A percentile compares a stretch with the other conserved stretches of the same genome.
Evolutionary conservation across 495 filamentous ascomycete genomes (phyloP).

Genomic region (Penicillium psychrofluorescens): DNA sequence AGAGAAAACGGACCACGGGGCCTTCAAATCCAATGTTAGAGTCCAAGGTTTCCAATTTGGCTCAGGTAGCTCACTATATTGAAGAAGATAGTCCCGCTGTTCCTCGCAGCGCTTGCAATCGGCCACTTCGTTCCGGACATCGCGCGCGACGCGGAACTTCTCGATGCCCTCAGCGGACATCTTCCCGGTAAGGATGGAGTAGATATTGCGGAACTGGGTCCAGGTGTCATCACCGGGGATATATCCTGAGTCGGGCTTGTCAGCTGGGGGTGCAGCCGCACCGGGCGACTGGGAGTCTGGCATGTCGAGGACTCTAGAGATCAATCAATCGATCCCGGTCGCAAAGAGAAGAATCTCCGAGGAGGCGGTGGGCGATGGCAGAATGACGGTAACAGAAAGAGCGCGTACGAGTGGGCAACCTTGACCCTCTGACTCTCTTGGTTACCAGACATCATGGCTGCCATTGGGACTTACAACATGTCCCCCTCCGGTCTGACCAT

Average conservation of each 20-base stretch:
- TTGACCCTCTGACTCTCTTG: too few species aligned
- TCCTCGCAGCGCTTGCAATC: constrained; percentile 75
- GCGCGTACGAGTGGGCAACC: too few species aligned
- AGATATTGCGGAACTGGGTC: constrained; percentile 71
- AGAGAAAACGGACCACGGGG: constrained; percentile 78
- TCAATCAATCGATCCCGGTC: not conserved
- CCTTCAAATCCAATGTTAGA: constrained; percentile 25
- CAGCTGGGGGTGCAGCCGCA: constrained; percentile 11
- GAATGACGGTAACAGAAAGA: constrained; percentile 7
- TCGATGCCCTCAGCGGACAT: constrained; percentile 61
- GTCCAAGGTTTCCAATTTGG: not conserved
- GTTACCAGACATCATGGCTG: too few species aligned
- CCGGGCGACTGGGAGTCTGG: constrained; percentile 23
- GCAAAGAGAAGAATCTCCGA: constrained; percentile 21
- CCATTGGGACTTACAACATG: constrained; percentile 5
- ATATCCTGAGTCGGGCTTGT: constrained; percentile 31
- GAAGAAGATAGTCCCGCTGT: constrained; percentile 69
- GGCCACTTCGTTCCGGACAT: constrained; percentile 55
- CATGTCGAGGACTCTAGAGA: constrained; percentile 16
- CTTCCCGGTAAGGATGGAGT: constrained; percentile 63
- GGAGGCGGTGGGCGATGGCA: constrained; percentile 27
- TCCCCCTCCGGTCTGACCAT: constrained; percentile 51
- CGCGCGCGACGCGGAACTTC: constrained; percentile 62
- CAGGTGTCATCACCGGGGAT: constrained; percentile 53
- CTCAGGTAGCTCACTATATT: constrained; percentile 49